Percentiles rank a stretch among this genome's conserved stretches.
Conservation (phyloP, 371 early-diverging fungal genomes). For the Homolaphlyctis polyrhiza region DNA sequence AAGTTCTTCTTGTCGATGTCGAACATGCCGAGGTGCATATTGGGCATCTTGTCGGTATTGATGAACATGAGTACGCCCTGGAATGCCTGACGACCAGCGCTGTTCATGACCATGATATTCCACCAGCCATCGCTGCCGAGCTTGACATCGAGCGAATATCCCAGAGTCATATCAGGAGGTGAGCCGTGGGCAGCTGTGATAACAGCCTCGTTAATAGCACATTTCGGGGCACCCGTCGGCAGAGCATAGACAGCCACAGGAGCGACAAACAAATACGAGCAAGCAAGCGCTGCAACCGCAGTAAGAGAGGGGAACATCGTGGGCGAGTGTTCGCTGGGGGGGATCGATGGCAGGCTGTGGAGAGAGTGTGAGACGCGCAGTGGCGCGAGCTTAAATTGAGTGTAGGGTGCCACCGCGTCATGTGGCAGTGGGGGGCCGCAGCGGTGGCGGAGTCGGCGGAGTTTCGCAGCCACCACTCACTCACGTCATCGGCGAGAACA, state of each 20-base stretch:
- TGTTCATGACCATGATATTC: neutral
- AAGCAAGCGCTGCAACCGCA: neutral
- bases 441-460: too few relatives aligned
- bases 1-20: conserved; percentile 9
- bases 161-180: conserved; percentile 10
- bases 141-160: conserved; percentile 9
- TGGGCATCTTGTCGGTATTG: neutral
- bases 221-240: conserved; percentile 23
- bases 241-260: conserved; percentile 12
- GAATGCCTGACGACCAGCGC: neutral
- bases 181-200: conserved; percentile 12
- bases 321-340: too few relatives aligned
- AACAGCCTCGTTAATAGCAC: conserved; percentile 19
- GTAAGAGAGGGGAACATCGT: too few relatives aligned
- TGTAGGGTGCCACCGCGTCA: too few relatives aligned
- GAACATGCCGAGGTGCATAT: neutral
- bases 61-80: neutral
- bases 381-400: too few relatives aligned
- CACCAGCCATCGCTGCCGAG: neutral
- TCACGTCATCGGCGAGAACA: too few relatives aligned
- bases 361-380: too few relatives aligned
- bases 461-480: too few relatives aligned
- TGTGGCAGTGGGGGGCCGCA: too few relatives aligned
- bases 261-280: too few relatives aligned
- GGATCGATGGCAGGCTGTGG: too few relatives aligned